A percentile compares a stretch with the other conserved stretches of the same genome.
These are phyloP conservation scores for Candida pseudoglaebosa DNA, from an alignment of 805 yeast species.

Conservation along the genomic window DNA sequence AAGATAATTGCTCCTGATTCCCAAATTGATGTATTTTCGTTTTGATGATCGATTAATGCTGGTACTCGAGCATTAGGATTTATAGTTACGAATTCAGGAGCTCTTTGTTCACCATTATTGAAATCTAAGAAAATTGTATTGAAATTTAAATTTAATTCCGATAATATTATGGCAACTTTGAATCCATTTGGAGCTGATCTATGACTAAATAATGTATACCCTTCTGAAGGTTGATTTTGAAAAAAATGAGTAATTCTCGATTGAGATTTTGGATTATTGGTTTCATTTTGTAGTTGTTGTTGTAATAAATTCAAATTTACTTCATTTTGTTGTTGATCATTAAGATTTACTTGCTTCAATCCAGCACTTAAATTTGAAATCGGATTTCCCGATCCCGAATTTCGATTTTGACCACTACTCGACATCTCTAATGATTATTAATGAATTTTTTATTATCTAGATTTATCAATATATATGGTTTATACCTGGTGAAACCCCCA, in stretches of 20 bases:
- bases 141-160: constrained; percentile 77
- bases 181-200: constrained; percentile 88
- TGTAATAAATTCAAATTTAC: constrained; percentile 39
- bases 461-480: too few relatives aligned
- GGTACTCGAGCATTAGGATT: constrained; percentile 97
- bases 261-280: constrained; percentile 39
- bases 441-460: too few relatives aligned
- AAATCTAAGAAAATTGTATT: constrained; percentile 83
- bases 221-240: constrained; percentile 71
- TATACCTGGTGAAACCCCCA: too few relatives aligned
- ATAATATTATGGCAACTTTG: constrained; percentile 86
- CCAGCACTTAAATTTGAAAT: constrained; percentile 47
- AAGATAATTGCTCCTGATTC: constrained; percentile 90
- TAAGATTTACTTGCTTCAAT: constrained; percentile 37
- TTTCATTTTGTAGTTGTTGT: constrained; percentile 43
- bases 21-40: constrained; percentile 82
- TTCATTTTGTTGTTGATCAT: constrained; percentile 41
- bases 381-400: constrained; percentile 14
- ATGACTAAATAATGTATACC: constrained; percentile 79
- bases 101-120: constrained; percentile 83
- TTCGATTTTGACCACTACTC: neutral
- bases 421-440: constrained; percentile 4
- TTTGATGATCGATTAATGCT: constrained; percentile 83
- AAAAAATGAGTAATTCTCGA: constrained; percentile 69
- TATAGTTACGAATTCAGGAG: constrained; percentile 89